Evolutionary conservation across 345 rosid genomes (phyloP), one percentile per base, ranked within the genome.

Genomic region (Gossypium stocksii): DNA sequence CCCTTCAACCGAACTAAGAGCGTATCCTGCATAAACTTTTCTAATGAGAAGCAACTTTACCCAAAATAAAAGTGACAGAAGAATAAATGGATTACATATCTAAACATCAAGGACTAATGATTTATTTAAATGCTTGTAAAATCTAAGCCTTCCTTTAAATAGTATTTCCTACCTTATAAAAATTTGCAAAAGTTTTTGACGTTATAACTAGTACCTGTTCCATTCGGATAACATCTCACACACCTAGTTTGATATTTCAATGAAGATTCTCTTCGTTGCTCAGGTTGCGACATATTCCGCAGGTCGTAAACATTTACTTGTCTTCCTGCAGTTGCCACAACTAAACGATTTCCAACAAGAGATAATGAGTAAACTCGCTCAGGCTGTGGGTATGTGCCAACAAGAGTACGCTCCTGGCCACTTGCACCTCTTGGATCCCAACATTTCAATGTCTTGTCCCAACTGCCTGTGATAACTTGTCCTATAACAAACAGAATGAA

Each of bases 401-500:
- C 91, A 66, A 91, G 90, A 69, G 95, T 88, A 15, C 85, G 87
- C 41, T 94, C 95, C 73, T 86, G 88, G 34, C 98, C 98, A 84
- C 94, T 92, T 69, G 97, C 90, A 67, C 96, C 98, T 83, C 98
- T 87, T 51, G 98, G 98, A 82, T 94, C 98, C 98, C 98, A 94
- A 71, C 94, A 92, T 80, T 92, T 94, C 60, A 94, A 63, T 17
- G 95, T 92, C 82, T 85, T 94, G 78, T 94, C 98, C 98, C 98
- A 94, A 80, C 97, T 88, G 75, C 98, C 98, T 15, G 91, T 91
- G 73, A 94, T 90, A 61, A 94, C 97, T 90, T 94, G 98, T 66
- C 98, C 98, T 94, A 64, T 48, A 73, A 46, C 48, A 76, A 48
- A 12, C 73, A 62, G 78, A 60, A 43, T 45, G 15, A 27, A 51